These are phyloP conservation scores for Orbilia blumenaviensis DNA, from an alignment of 2,329 filamentous ascomycete genomes.

Conservation along the genomic window DNA sequence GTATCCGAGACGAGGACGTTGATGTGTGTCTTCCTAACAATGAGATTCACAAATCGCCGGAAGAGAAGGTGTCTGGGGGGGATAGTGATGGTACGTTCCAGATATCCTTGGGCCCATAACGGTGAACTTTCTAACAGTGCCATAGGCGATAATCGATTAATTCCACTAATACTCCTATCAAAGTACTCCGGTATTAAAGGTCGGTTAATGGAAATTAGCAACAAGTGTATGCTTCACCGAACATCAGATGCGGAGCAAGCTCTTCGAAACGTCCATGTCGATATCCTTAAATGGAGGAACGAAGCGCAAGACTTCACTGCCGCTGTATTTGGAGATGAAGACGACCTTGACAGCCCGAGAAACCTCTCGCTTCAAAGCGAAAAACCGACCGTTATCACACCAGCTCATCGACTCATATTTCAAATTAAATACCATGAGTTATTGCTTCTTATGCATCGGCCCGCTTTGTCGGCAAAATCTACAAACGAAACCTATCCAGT, in stretches of 20 bases:
- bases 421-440: constrained; percentile 65
- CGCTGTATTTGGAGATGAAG: constrained; percentile 15
- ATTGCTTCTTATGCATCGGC: constrained; percentile 66
- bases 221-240: constrained; percentile 65
- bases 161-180: constrained; percentile 62
- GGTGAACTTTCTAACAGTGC: not conserved
- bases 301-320: constrained; percentile 65
- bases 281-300: constrained; percentile 67
- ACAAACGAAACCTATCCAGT: constrained; percentile 63
- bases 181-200: constrained; percentile 66
- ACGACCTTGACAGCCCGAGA: constrained; percentile 58
- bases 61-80: constrained; percentile 47
- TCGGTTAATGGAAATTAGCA: constrained; percentile 66
- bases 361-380: not conserved
- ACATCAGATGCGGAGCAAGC: constrained; percentile 63
- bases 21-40: constrained; percentile 68
- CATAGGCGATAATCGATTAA: constrained; percentile 57
- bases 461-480: constrained; percentile 64
- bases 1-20: constrained; percentile 68
- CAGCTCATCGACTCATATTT: constrained; percentile 62
- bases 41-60: constrained; percentile 62
- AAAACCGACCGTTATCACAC: constrained; percentile 49
- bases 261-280: constrained; percentile 63
- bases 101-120: not conserved
- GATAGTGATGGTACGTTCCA: not conserved